Conservation (phyloP, 108 stramenopile genomes). For the Skeletonema potamos region DNA sequence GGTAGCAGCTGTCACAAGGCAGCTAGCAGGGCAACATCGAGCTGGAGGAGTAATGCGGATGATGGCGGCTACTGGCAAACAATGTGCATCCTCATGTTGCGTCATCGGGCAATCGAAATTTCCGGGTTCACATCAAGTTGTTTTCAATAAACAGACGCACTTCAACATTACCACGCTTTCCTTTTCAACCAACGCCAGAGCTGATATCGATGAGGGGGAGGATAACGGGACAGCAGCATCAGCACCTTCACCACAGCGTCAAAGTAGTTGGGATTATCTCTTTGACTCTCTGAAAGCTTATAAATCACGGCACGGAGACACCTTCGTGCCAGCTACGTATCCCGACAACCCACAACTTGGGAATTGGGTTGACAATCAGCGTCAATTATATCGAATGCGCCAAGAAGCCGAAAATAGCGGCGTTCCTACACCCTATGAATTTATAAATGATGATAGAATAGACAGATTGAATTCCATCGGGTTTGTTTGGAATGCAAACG, state of each 20-base stretch:
- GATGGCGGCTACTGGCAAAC: neutral
- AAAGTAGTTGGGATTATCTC: conserved; percentile 28
- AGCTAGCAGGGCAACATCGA: neutral
- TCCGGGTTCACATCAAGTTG: neutral
- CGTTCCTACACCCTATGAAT: neutral
- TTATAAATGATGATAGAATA: conserved; percentile 18
- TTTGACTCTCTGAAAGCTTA: conserved; percentile 34
- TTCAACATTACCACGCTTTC: neutral
- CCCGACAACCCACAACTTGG: conserved; percentile 42
- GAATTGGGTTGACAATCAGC: conserved; percentile 47
- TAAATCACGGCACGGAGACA: conserved; percentile 44
- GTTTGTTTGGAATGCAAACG: conserved; percentile 26
- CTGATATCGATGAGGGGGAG: neutral
- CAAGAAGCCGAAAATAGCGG: conserved; percentile 14
- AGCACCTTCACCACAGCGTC: neutral
- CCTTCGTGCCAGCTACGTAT: conserved; percentile 40
- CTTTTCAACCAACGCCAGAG: neutral
- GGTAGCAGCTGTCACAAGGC: neutral
- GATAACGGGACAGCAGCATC: neutral
- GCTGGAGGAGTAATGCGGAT: neutral
- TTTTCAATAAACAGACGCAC: neutral
- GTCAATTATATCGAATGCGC: conserved; percentile 39
- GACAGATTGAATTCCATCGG: conserved; percentile 12
- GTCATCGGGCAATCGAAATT: neutral
- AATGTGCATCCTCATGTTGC: neutral